phyloP scores from a whole-genome alignment of 768 basidiomycete species.

The Omphalotus guepiniiformis region DNA sequence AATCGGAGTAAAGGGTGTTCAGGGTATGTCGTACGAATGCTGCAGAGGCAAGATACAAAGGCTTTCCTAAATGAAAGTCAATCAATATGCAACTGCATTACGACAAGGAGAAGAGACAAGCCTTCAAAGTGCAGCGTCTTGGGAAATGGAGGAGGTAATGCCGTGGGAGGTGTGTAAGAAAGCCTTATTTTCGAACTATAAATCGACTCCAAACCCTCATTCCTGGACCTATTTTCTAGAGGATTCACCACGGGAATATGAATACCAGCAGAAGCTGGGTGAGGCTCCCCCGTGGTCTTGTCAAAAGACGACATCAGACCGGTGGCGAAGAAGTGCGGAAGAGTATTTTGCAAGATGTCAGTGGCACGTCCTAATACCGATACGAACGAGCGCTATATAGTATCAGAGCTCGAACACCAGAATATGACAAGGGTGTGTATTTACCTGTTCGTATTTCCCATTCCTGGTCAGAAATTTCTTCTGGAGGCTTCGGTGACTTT shows the following conservation, averaged over 20 bases:
- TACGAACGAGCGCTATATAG: background rate
- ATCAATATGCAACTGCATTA: background rate
- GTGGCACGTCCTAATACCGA: slow-evolving; percentile 1
- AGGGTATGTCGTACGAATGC: slow-evolving; percentile 3
- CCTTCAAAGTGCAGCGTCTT: background rate
- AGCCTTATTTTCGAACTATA: background rate
- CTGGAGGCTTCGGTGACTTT: background rate
- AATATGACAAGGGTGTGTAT: background rate
- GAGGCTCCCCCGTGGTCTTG: slow-evolving; percentile 1
- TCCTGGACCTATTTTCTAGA: too few relatives aligned
- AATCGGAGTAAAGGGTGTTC: slow-evolving; percentile 4
- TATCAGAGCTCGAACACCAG: background rate
- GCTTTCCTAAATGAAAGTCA: background rate
- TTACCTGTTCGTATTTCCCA: slow-evolving; percentile 8
- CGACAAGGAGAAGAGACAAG: background rate
- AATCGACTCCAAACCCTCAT: background rate
- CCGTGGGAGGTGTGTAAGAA: slow-evolving; percentile 3
- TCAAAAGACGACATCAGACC: slow-evolving; percentile 4
- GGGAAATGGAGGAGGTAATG: slow-evolving; percentile 4
- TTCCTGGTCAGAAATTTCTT: slow-evolving; percentile 1
- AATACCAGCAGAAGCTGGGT: too few relatives aligned
- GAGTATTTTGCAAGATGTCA: background rate
- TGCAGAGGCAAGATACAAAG: slow-evolving; percentile 2
- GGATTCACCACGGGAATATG: too few relatives aligned
- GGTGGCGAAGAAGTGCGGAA: slow-evolving; percentile 4